Conservation (phyloP, 768 basidiomycete species). For the Kwoniella mangroviensis region DNA sequence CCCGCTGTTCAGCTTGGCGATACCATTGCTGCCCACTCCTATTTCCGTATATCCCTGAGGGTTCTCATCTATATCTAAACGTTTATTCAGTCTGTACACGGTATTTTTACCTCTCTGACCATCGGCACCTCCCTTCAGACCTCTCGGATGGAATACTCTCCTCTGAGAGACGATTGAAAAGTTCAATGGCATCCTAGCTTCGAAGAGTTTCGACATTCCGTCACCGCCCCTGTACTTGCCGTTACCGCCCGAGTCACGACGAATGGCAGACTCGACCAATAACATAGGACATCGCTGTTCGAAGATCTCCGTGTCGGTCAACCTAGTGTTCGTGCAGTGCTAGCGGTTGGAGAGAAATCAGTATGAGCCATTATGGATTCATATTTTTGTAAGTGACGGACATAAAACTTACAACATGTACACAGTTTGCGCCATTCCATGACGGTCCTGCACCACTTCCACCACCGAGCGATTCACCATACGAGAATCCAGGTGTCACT, state of each 20-base stretch:
- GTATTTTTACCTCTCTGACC: constrained; percentile 27
- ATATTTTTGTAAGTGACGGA: too few species aligned
- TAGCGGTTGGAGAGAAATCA: neutral
- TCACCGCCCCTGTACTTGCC: constrained; percentile 45
- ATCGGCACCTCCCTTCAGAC: constrained; percentile 60
- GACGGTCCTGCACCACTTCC: constrained; percentile 49
- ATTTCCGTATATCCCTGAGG: constrained; percentile 15
- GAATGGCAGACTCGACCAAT: constrained; percentile 37
- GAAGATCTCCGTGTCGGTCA: constrained; percentile 34
- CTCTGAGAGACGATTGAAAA: constrained; percentile 46
- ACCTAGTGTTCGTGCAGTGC: constrained; percentile 31
- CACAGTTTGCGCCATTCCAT: constrained; percentile 45
- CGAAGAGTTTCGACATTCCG: constrained; percentile 47
- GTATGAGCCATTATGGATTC: too few species aligned
- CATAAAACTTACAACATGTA: constrained; percentile 30
- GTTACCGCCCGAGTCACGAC: constrained; percentile 38
- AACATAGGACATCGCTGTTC: constrained; percentile 45
- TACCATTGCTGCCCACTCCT: constrained; percentile 38
- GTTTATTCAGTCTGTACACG: constrained; percentile 24
- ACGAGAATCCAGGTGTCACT: constrained; percentile 61
- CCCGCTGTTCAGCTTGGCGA: constrained; percentile 34
- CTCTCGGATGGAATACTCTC: constrained; percentile 44
- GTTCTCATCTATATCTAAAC: constrained; percentile 18
- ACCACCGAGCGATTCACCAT: constrained; percentile 67
- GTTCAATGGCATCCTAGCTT: constrained; percentile 40